Evolutionary conservation across 345 rosid species (phyloP).

Genomic region (Rhodamnia argentea): DNA sequence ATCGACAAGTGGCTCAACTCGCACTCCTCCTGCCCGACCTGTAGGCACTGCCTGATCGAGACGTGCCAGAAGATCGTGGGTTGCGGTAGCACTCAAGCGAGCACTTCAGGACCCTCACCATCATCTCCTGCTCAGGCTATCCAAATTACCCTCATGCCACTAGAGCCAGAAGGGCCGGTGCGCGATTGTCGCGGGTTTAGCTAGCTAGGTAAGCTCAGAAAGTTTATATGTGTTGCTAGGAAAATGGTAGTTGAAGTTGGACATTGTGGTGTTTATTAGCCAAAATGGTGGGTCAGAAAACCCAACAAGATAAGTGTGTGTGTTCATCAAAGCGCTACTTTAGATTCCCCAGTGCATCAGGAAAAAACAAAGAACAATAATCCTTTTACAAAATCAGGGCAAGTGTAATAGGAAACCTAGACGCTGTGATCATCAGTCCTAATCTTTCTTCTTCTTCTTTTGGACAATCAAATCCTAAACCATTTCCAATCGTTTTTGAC

Average conservation of each 20-base stretch:
- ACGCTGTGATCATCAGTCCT: neutral
- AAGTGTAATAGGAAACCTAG: neutral
- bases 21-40: constrained; percentile 94
- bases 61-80: constrained; percentile 76
- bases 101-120: constrained; percentile 17
- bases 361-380: neutral
- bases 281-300: neutral
- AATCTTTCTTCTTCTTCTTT: neutral
- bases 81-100: neutral
- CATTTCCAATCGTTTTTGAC: neutral
- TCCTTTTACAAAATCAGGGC: neutral
- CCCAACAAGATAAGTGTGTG: neutral
- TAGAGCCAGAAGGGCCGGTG: constrained; percentile 47
- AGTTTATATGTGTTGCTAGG: neutral
- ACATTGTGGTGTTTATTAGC: neutral
- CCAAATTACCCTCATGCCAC: constrained; percentile 29
- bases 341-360: neutral
- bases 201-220: neutral
- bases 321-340: neutral
- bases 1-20: constrained; percentile 87
- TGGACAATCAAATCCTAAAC: neutral
- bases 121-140: constrained; percentile 4
- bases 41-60: constrained; percentile 72
- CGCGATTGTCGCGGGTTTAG: constrained; percentile 27
- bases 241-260: constrained; percentile 7